Percentiles rank a stretch among this genome's conserved stretches.
These are phyloP conservation scores for Paraphaeosphaeria minitans DNA, from an alignment of 2,329 filamentous ascomycete species.

Conservation along the genomic window DNA sequence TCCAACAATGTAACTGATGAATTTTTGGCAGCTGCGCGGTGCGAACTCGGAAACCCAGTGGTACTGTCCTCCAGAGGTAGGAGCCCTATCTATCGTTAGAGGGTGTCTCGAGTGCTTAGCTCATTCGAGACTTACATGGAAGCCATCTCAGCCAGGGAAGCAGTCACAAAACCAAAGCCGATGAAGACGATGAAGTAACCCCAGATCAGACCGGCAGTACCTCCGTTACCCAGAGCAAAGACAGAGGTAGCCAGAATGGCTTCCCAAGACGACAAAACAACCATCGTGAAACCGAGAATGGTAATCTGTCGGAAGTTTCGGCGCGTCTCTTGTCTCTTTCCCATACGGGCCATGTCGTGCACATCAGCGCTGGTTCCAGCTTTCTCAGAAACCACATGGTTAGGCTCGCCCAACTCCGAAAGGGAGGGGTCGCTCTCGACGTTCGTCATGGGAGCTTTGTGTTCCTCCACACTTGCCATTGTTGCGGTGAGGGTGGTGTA, in stretches of 20 bases:
- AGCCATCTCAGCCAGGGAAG: slow-evolving; percentile 40
- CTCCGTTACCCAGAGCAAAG: slow-evolving; percentile 30
- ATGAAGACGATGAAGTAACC: slow-evolving; percentile 31
- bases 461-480: slow-evolving; percentile 13
- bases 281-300: slow-evolving; percentile 26
- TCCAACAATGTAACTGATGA: slow-evolving; percentile 48
- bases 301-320: slow-evolving; percentile 23
- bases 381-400: slow-evolving; percentile 18
- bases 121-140: slow-evolving; percentile 33
- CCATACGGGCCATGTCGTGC: slow-evolving; percentile 31
- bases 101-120: not conserved
- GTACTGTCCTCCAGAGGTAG: slow-evolving; percentile 27
- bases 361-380: slow-evolving; percentile 24
- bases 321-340: slow-evolving; percentile 26
- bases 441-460: slow-evolving; percentile 16
- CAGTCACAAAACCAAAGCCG: slow-evolving; percentile 29
- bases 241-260: slow-evolving; percentile 21
- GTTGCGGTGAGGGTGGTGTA: slow-evolving; percentile 1
- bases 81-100: slow-evolving; percentile 25
- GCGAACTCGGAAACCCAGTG: slow-evolving; percentile 41
- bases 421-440: slow-evolving; percentile 14
- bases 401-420: slow-evolving; percentile 16
- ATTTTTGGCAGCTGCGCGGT: slow-evolving; percentile 43
- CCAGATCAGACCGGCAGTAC: slow-evolving; percentile 39
- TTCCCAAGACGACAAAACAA: slow-evolving; percentile 31